Base-by-base conservation (phyloP, 2,329 filamentous ascomycete species). In the Beauveria varroae region DNA sequence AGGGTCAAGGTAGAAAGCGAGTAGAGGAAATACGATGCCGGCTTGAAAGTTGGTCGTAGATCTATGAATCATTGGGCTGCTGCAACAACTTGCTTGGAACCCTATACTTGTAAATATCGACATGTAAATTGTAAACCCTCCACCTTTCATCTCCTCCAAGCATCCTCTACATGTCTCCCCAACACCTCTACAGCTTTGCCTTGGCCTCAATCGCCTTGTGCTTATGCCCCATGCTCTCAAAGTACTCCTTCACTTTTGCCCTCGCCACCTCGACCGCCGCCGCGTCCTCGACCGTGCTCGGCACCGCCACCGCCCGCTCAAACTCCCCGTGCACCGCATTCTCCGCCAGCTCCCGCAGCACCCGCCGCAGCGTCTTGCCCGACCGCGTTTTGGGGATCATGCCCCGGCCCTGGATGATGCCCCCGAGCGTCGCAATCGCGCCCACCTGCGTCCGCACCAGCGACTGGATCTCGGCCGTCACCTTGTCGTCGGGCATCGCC, bases 331-430 rank as follows among this genome's bases (percentile, higher is more conserved):
- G 82, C 5, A 87, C 85, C 0, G 85, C 91, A 70, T 96, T 91
- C 76, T 97, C 93, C 18, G 96, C 76, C 66, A 97, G 76, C 75
- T 96, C 90, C 37, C 90, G 81, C 71, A 97, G 75, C 37, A 96
- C 91, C 26, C 93, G 80, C 3, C 93, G 81, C 63, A 97, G 74
- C 5, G 91, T 96, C 81, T 97, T 98, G 30, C 93, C 93, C n/a
- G 88, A 91, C 30, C 93, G 78, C 18, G 93, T 97, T 78, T 93
- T 93, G 6, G 93, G 93, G 57, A 97, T 96, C 81, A 96, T 93
- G 18, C 87, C 87, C 66, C 86, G 86, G 44, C 90, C 90, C 65
- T 91, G 89, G 57, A 96, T 89, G 69, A 96, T 88, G 2, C 93
- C 93, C 9, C 91, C 91, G 0, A 98, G 80, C 2, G 85, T 85